Conservation (phyloP, 139 green algal species). For the Chlamydomonas sp. region DNA sequence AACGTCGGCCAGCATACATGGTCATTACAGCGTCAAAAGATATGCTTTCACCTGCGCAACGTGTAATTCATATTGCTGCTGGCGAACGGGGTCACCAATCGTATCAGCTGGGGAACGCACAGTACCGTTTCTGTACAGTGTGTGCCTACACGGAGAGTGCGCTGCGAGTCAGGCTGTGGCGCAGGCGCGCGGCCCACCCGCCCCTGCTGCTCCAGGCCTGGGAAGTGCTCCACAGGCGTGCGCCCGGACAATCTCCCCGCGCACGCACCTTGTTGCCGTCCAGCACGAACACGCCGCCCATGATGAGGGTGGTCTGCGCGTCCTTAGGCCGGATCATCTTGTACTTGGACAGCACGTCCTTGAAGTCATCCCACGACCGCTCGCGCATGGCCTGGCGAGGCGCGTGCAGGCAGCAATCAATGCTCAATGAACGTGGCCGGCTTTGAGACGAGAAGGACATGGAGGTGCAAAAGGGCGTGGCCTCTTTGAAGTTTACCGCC, state of each 20-base stretch:
- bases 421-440: neutral
- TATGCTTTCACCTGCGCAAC: too few species aligned
- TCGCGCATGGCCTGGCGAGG: neutral
- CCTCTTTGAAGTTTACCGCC: neutral
- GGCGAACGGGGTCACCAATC: too few species aligned
- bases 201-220: neutral
- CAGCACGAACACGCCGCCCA: conserved; percentile 24
- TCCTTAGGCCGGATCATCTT: conserved; percentile 12
- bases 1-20: too few species aligned
- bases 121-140: too few species aligned
- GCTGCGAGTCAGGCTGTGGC: neutral
- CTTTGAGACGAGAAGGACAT: neutral
- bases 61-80: too few species aligned
- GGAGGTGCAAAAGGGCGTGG: neutral
- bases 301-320: neutral
- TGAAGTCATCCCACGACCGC: neutral
- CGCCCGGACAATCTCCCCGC: neutral
- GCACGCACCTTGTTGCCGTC: neutral
- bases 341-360: neutral
- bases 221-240: too few species aligned
- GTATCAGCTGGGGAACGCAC: too few species aligned
- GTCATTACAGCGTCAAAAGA: too few species aligned
- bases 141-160: too few species aligned
- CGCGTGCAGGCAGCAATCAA: neutral
- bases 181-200: neutral